A percentile compares a stretch with the other conserved stretches of the same genome.
phyloP scores from a whole-genome alignment of 2,329 filamentous ascomycete genomes.

The Ophiocordyceps sinensis region DNA sequence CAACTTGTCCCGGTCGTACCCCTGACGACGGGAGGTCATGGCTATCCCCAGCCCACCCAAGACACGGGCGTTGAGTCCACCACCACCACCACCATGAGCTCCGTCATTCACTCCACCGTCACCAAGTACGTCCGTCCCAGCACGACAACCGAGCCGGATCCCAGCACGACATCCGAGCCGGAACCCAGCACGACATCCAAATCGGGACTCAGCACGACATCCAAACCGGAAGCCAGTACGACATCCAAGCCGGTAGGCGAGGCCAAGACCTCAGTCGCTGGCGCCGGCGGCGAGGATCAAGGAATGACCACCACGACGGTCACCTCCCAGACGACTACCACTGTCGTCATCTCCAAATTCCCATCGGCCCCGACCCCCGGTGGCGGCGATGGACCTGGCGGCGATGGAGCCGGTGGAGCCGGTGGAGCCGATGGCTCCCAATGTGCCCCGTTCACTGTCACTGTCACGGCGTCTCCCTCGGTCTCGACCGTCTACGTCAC shows the following conservation, averaged over 20 bases:
- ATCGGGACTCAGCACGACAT: no score
- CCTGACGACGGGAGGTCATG: neutral
- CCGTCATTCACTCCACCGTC: neutral
- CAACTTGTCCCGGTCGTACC: neutral
- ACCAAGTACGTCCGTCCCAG: constrained; percentile 2
- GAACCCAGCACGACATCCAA: no score
- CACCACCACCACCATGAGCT: constrained; percentile 26
- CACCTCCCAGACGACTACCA: constrained; percentile 20
- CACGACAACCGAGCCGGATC: constrained; percentile 9
- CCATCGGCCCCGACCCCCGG: constrained; percentile 1
- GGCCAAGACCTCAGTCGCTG: constrained; percentile 8
- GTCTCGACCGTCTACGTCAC: constrained; percentile 23
- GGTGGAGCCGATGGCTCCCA: neutral
- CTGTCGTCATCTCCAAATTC: constrained; percentile 11
- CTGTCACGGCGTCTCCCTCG: constrained; percentile 17
- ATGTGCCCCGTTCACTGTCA: constrained; percentile 10
- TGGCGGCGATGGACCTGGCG: neutral
- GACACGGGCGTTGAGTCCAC: constrained; percentile 21
- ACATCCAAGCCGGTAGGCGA: constrained; percentile 8
- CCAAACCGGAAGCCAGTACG: no score
- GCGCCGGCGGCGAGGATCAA: no score
- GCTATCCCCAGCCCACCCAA: neutral
- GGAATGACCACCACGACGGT: constrained; percentile 11
- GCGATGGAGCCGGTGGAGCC: neutral
- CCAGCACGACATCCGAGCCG: constrained; percentile 11